Evolutionary conservation across 2,329 filamentous ascomycete genomes (phyloP), one percentile per base, ranked within the genome.

Genomic region (Golovinomyces cichoracearum): DNA sequence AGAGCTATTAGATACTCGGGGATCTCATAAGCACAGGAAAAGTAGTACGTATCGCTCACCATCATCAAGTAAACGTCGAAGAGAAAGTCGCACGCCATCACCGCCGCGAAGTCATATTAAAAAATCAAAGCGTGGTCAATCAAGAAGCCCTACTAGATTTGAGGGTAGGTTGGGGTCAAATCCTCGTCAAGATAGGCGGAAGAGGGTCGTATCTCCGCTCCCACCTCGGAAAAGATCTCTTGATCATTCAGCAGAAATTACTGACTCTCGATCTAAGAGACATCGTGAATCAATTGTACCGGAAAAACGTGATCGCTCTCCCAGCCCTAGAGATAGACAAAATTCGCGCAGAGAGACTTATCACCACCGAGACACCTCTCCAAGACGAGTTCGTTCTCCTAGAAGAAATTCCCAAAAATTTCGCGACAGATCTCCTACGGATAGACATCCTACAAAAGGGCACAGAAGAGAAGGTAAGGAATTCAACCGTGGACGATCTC

Each of bases 1-100:
- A 50, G 60, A 62, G 51, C 49, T 62, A 49, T 50, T 62, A 31
- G 60, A 62, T 50, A 56, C 58, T 48, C 58, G 58, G 58, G 57
- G 58, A 50, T 57, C 60, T 22, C 58, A 58, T 44, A 59, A 54
- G 51, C 51, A 53, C 50, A 62, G 55, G 54, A 55, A 57, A 41
- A 56, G 51, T 49, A 56, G 47, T 29, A 52, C 51, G 10, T 53
- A 57, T 40, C 57, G 57, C 25, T 61, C 58, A 19, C 58, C 58
- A 51, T 58, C 58, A 49, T 57, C 57, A 49, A 53, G 48, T 31
- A 62, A 61, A 54, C 58, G 60, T 46, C 56, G 60, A 35, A 61
- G 59, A 53, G 13, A 21, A 9, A 59, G 52, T 52, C 56, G 59
- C 48, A 61, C 59, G 41, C 57, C 57, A 37, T 62, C 60, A 19